phyloP scores from a whole-genome alignment of 306 rosid genomes.

The Senna tora region DNA sequence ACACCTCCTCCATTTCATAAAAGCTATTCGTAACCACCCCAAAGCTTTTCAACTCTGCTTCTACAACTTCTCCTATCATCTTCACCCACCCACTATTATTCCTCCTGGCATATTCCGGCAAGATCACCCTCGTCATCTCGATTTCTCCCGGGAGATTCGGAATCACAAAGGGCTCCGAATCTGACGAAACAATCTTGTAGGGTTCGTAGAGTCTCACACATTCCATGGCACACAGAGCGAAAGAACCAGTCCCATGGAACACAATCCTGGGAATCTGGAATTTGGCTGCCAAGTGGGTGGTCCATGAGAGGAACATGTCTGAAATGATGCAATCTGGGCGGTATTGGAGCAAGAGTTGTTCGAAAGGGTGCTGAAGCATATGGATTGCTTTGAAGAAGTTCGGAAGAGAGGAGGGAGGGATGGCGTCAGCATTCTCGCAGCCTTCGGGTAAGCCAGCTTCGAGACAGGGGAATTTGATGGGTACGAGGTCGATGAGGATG shows the following conservation, averaged over 20 bases:
- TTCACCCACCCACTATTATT: too few species aligned
- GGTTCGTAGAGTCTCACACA: conserved; percentile 43
- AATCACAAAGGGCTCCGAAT: too few species aligned
- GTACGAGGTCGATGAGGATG: neutral
- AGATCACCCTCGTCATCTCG: too few species aligned
- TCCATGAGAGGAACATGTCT: conserved; percentile 19
- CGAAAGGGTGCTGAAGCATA: neutral
- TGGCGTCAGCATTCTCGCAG: too few species aligned
- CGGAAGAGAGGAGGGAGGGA: neutral
- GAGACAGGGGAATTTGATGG: conserved; percentile 27
- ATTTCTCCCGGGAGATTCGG: too few species aligned
- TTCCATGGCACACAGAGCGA: neutral
- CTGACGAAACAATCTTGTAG: neutral
- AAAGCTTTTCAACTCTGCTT: too few species aligned
- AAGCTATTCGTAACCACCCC: too few species aligned
- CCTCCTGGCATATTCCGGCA: too few species aligned
- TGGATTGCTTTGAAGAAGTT: neutral
- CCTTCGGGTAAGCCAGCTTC: conserved; percentile 52
- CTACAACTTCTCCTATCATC: too few species aligned
- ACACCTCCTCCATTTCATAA: too few species aligned
- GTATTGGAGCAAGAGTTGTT: neutral
- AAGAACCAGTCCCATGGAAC: too few species aligned
- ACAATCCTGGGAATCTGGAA: neutral
- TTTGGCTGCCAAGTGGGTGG: conserved; percentile 33
- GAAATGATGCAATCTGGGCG: too few species aligned